Base-by-base conservation (phyloP, 2,329 filamentous ascomycete species). In the Apiospora saccharicola region DNA sequence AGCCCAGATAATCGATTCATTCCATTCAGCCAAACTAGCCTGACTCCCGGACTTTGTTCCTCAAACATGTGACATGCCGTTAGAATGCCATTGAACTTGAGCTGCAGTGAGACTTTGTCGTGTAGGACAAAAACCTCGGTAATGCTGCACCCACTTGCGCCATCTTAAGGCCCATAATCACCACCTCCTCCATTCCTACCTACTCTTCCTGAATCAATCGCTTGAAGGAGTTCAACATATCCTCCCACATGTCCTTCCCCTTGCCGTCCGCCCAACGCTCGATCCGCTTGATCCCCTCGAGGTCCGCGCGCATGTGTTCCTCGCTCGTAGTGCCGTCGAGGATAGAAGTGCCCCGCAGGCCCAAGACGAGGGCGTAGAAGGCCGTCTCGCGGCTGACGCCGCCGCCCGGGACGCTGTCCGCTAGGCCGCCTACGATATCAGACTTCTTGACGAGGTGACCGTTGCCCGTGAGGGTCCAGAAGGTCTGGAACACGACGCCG, bases 401-500 rank as follows among this genome's bases (percentile, higher is more conserved):
- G 8, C 80, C 76, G 14, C 87, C 81, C 6, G 76, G 79, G 1
- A 82, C 81, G 1, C 75, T 79, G 6, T 79, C 74, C 1, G 89
- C 88, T 1, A 95, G 81, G 10, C 77, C 75, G 13, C 78, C 78
- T 0, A 93, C 89, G 0, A 87, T 89, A 19, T 73, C 74, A 4
- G 46, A 47, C 67, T 80, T 81, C 53, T 75, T 77, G 51, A 85
- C 77, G 26, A 88, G 78, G 1, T 73, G 72, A 1, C 78, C 79
- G 72, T 89, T 89, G 3, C 83, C 86, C 2, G 82, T 85, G 72
- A 90, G 76, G 0, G 86, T 88, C 86, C 88, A 89, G 76, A 89
- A 90, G 12, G 85, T 81, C 80, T 90, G 87, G 76, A 87, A 89
- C 19, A 82, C 76, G 72, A 88, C 83, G 13, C 76, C 79, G 46